phyloP scores from a whole-genome alignment of 768 basidiomycete genomes.

The Suillus subalutaceus region DNA sequence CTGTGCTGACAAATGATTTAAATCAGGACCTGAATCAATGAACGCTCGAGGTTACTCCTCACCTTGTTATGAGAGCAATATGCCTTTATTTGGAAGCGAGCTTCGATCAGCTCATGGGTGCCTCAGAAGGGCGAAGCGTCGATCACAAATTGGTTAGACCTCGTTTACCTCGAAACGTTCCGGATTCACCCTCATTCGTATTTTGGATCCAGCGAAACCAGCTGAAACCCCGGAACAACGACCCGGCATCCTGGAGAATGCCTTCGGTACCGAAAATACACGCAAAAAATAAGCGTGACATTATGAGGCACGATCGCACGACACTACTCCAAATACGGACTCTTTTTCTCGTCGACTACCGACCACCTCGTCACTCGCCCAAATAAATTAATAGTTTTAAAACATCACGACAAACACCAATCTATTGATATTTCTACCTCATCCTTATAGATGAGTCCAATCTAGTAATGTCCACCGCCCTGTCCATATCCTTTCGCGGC shows the following conservation, averaged over 20 bases:
- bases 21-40: slow-evolving; percentile 7
- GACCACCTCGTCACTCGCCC: background rate
- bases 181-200: slow-evolving; percentile 15
- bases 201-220: slow-evolving; percentile 12
- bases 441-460: background rate
- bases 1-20: background rate
- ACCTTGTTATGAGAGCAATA: slow-evolving; percentile 17
- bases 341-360: slow-evolving; percentile 2
- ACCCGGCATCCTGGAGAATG: background rate
- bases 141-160: slow-evolving; percentile 18
- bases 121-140: slow-evolving; percentile 22
- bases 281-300: slow-evolving; percentile 6
- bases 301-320: background rate
- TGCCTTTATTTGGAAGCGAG: slow-evolving; percentile 13
- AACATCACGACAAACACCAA: background rate
- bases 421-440: background rate
- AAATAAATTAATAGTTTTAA: background rate
- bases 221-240: slow-evolving; percentile 3
- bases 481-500: slow-evolving; percentile 45
- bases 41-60: slow-evolving; percentile 7
- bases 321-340: background rate
- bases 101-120: slow-evolving; percentile 24
- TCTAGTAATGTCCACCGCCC: slow-evolving; percentile 21
- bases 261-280: slow-evolving; percentile 9
- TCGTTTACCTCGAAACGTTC: slow-evolving; percentile 19